These are phyloP conservation scores for Leccinum longicurvipes DNA, from an alignment of 768 basidiomycete species.

Conservation along the genomic window DNA sequence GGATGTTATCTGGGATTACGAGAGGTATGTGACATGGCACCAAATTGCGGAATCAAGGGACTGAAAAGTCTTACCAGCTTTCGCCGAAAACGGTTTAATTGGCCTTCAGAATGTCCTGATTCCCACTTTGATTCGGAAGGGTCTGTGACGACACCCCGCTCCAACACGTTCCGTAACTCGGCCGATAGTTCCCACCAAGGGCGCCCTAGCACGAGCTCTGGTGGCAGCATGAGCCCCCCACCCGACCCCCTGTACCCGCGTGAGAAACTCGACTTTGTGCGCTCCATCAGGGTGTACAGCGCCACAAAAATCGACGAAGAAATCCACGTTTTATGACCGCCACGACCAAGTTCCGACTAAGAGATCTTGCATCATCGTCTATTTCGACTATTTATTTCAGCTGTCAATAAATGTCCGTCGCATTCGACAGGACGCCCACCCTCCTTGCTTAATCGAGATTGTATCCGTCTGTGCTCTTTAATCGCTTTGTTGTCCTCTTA, in stretches of 20 bases:
- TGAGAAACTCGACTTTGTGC: conserved; percentile 47
- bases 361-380: background rate
- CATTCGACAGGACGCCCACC: conserved; percentile 14
- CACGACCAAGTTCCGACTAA: background rate
- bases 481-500: background rate
- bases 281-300: conserved; percentile 50
- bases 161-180: conserved; percentile 17
- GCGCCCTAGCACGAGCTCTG: conserved; percentile 8
- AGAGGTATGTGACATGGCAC: conserved; percentile 26
- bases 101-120: conserved; percentile 51
- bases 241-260: conserved; percentile 26
- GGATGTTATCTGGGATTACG: conserved; percentile 35
- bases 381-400: background rate
- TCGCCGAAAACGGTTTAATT: conserved; percentile 64
- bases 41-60: conserved; percentile 4
- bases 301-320: conserved; percentile 43
- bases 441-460: conserved; percentile 11
- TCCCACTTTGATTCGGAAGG: conserved; percentile 20
- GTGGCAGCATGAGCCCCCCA: conserved; percentile 17
- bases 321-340: conserved; percentile 19
- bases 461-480: conserved; percentile 1
- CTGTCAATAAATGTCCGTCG: conserved; percentile 6
- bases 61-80: conserved; percentile 43
- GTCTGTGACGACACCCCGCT: conserved; percentile 23
- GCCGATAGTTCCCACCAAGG: conserved; percentile 11